Evolutionary conservation across 305 asterid genomes (phyloP).

Genomic region (Rubia peregrina): DNA sequence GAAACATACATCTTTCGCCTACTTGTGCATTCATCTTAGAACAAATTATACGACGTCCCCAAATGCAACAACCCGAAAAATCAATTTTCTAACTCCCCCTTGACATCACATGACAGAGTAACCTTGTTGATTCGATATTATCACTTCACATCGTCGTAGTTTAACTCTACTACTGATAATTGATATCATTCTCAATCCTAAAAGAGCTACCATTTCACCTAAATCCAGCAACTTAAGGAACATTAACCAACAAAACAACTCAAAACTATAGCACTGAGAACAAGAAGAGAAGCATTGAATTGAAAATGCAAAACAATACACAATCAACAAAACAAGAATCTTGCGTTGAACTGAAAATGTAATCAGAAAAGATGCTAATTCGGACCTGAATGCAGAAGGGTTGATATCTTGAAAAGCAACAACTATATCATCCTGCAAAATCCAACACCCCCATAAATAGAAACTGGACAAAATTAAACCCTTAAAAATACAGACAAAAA

Average conservation of each 20-base stretch:
- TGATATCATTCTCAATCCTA: background rate
- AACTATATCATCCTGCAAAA: conserved; percentile 54
- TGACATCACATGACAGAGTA: background rate
- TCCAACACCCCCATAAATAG: background rate
- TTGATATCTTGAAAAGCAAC: conserved; percentile 71
- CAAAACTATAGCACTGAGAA: background rate
- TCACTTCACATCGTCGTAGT: background rate
- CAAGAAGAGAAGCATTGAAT: background rate
- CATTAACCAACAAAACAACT: background rate
- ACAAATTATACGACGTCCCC: background rate
- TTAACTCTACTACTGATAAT: background rate
- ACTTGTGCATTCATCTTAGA: background rate
- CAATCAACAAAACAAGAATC: background rate
- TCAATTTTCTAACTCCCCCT: background rate
- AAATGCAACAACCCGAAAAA: background rate
- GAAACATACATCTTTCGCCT: background rate
- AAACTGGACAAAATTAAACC: background rate
- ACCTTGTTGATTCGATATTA: background rate
- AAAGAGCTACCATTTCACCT: background rate
- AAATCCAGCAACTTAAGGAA: background rate
- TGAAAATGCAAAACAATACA: background rate
- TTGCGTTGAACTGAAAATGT: background rate
- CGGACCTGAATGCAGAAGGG: conserved; percentile 64
- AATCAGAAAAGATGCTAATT: background rate
- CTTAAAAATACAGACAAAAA: background rate